Evolutionary conservation across 306 rosid genomes (phyloP), one percentile per base, ranked within the genome.

Genomic region (Ormosia emarginata): DNA sequence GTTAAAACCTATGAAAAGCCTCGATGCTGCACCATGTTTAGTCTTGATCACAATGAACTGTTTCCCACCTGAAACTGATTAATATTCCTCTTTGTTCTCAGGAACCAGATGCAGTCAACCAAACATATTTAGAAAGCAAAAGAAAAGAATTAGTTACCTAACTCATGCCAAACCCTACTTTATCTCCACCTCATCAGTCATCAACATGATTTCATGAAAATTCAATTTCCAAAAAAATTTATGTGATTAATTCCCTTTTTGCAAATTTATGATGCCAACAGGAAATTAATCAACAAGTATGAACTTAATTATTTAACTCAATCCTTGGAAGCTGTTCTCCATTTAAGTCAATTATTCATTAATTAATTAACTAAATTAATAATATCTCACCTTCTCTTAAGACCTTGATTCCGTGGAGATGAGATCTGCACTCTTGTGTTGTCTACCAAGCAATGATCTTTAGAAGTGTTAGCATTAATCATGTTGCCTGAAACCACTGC

Each of bases 341-440:
- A 61, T 50, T 71, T 62, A 78, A 65, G 67, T 15, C 6, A 15
- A 11, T 32, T 37, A 63, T 59, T 11, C 2, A 43, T 43, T 43
- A 64, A 36, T 43, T 17, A 74, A 46, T 43, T 13, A 64, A 18
- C 34, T 32, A 53, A 67, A 17, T 33, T 33, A 75, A 30, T 15
- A 56, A 49, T 43, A 12, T n/a, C 74, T 75, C 41, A 90, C 97
- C 96, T 93, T 86, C 98, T 73, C 77, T 91, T 93, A 79, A 86
- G 81, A 32, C 83, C 85, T 75, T 92, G 89, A 87, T 91, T 90
- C 81, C 89, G 79, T 56, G 97, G 92, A 30, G 93, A 79, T 71
- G 96, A 91, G 98, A 93, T 93, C 97, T 91, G 98, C 74, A 90
- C 15, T 24, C 79, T 84, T 44, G 89, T 68, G 85, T 79, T 88